These are phyloP conservation scores for Zostera marina DNA, from an alignment of 116 monocot species.

Conservation along the genomic window DNA sequence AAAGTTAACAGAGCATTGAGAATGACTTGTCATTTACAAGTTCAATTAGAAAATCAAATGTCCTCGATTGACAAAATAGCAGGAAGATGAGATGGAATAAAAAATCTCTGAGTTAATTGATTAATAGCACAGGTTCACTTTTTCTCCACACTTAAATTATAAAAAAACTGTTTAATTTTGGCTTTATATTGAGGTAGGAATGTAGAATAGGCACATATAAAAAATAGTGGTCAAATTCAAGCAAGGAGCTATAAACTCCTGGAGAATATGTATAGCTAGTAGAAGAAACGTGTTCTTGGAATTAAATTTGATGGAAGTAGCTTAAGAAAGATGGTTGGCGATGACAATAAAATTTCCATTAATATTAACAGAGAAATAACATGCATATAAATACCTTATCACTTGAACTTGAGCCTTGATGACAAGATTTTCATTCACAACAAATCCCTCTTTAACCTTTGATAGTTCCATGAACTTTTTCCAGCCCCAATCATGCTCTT, in stretches of 20 bases:
- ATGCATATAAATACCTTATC: slow-evolving; percentile 50
- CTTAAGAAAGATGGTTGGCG: background rate
- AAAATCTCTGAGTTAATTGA: background rate
- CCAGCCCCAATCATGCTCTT: slow-evolving; percentile 99
- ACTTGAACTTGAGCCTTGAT: slow-evolving; percentile 98
- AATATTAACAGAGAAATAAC: background rate
- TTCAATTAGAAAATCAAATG: background rate
- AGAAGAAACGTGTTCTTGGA: background rate
- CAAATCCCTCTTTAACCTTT: slow-evolving; percentile 76
- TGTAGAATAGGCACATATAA: background rate
- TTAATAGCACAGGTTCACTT: no score
- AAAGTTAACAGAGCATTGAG: background rate
- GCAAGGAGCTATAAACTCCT: background rate
- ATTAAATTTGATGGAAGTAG: background rate
- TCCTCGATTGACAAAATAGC: background rate
- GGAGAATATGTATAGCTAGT: background rate
- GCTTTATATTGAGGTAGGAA: background rate
- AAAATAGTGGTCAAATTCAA: background rate
- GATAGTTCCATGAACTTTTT: slow-evolving; percentile 97
- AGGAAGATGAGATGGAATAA: background rate
- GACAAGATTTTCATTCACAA: slow-evolving; percentile 58
- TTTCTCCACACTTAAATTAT: background rate
- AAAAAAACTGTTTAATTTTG: background rate
- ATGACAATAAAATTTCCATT: background rate
- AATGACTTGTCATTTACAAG: background rate